Conservation (phyloP, 805 yeast species). For the Candida ortonii region DNA sequence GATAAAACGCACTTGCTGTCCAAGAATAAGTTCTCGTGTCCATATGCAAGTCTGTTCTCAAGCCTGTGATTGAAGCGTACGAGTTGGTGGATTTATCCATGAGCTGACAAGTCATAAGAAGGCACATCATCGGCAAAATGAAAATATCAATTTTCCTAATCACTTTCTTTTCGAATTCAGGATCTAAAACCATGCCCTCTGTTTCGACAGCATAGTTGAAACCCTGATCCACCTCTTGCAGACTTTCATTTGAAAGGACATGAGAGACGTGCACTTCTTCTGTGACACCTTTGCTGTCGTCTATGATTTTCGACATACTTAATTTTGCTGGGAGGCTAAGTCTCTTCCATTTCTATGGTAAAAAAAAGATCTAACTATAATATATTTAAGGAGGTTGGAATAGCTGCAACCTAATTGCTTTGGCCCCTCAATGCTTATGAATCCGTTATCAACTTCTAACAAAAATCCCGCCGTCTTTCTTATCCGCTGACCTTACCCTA, state of each 20-base stretch:
- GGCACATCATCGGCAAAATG: constrained; percentile 37
- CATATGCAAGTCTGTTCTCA: constrained; percentile 35
- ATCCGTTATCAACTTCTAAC: too few relatives aligned
- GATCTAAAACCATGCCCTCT: constrained; percentile 18
- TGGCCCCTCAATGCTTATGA: too few relatives aligned
- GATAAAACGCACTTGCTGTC: constrained; percentile 44
- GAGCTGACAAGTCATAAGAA: constrained; percentile 36
- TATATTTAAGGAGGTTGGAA: too few relatives aligned
- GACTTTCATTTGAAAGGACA: constrained; percentile 11
- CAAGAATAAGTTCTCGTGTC: constrained; percentile 37
- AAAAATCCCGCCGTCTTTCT: too few relatives aligned
- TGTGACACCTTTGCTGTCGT: constrained; percentile 2
- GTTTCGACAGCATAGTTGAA: constrained; percentile 33
- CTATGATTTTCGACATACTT: too few relatives aligned
- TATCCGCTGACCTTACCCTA: too few relatives aligned
- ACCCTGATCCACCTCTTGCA: constrained; percentile 39
- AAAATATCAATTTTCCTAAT: constrained; percentile 38
- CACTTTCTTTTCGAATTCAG: constrained; percentile 31
- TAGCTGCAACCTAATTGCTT: too few relatives aligned
- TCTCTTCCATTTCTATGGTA: too few relatives aligned
- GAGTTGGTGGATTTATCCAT: constrained; percentile 41
- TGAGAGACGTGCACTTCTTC: constrained; percentile 3
- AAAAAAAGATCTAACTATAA: too few relatives aligned
- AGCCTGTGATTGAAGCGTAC: constrained; percentile 38
- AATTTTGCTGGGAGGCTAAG: too few relatives aligned